Base-by-base conservation (phyloP, 441 rosid species). In the Populus hybrid region DNA sequence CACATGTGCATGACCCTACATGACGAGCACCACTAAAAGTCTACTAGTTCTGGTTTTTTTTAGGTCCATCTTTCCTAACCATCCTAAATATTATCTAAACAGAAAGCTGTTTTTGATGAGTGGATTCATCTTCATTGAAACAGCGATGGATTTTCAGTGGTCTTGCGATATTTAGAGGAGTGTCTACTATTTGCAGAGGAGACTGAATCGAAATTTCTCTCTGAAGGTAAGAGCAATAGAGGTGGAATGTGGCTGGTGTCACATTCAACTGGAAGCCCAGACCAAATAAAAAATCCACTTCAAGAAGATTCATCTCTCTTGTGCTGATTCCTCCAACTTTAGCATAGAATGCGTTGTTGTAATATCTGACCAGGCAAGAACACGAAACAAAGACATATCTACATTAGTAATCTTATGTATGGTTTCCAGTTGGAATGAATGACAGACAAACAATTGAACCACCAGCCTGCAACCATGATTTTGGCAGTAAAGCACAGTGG, bases 301-400 rank as follows among this genome's bases (percentile, higher is more conserved):
- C 97, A 77, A 95, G 95, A 83, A 93, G 57, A 78, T 95, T 95
- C 91, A 93, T 95, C 81, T 95, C 98, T 72, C 81, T 82, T 50
- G 81, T 93, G 90, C 94, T 91, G 81, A 95, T 88, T 34, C 97
- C 97, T 61, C 99, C 97, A 65, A 95, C 89, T 82, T 88, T 91
- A 12, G 97, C 99, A 78, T 92, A 93, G 77, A 85, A 90, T 0
- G 92, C 94, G 79, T 95, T 95, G 84, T 89, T 93, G 88, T 90
- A 95, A 78, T 88, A 86, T 81, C 95, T 95, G 89, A 3, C 75
- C 68, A 70, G 63, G 70, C 20, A 2, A n/a, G 10, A 28, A 23
- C 6, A 40, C 20, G 57, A 21, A 12, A 1, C 67, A 12, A 66
- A 12, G 61, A 5, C 4, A 16, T 14, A 26, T 24, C 69, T 8